Percentiles rank a stretch among this genome's conserved stretches.
phyloP scores from a whole-genome alignment of 2,329 filamentous ascomycete species.

The Aspergillus sp. region DNA sequence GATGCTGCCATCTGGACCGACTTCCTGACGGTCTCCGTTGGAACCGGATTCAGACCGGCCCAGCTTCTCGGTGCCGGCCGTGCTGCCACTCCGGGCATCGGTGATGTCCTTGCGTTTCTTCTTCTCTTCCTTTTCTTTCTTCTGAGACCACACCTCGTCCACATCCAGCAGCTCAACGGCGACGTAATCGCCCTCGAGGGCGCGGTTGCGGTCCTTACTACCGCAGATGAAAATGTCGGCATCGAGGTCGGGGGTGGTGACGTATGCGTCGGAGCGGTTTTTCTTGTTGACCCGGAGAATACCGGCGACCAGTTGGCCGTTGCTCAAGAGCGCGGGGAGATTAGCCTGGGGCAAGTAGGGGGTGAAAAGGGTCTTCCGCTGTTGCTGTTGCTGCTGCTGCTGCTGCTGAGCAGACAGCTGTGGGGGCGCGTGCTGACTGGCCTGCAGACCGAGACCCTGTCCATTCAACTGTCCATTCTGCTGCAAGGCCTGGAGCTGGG shows the following conservation, averaged over 20 bases:
- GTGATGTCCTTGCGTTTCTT: slow-evolving; percentile 99
- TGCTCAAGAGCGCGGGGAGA: slow-evolving; percentile 81
- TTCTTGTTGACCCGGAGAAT: slow-evolving; percentile 99
- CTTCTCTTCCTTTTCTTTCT: slow-evolving; percentile 99
- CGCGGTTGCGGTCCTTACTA: slow-evolving; percentile 97
- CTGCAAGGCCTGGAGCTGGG: slow-evolving; percentile 88
- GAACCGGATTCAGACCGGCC: slow-evolving; percentile 57
- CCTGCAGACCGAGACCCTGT: slow-evolving; percentile 65
- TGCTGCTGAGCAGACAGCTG: slow-evolving; percentile 56
- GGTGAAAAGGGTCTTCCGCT: slow-evolving; percentile 97
- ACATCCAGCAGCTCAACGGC: slow-evolving; percentile 95
- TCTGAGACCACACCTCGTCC: slow-evolving; percentile 97
- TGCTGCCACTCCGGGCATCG: slow-evolving; percentile 77
- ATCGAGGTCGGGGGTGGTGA: slow-evolving; percentile 89
- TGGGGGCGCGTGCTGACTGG: slow-evolving; percentile 70
- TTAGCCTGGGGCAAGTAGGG: slow-evolving; percentile 95
- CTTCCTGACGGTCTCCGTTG: slow-evolving; percentile 60
- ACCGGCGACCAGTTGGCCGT: slow-evolving; percentile 93
- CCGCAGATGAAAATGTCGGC: slow-evolving; percentile 99
- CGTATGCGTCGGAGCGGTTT: slow-evolving; percentile 97
- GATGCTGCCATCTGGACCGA: slow-evolving; percentile 74
- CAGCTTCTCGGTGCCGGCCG: slow-evolving; percentile 64
- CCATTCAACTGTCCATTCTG: slow-evolving; percentile 83
- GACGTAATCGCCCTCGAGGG: slow-evolving; percentile 91
- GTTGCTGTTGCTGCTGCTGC: slow-evolving; percentile 73